These are phyloP conservation scores for Zymoseptoria ardabiliae DNA, from an alignment of 2,329 filamentous ascomycete species.

Conservation along the genomic window DNA sequence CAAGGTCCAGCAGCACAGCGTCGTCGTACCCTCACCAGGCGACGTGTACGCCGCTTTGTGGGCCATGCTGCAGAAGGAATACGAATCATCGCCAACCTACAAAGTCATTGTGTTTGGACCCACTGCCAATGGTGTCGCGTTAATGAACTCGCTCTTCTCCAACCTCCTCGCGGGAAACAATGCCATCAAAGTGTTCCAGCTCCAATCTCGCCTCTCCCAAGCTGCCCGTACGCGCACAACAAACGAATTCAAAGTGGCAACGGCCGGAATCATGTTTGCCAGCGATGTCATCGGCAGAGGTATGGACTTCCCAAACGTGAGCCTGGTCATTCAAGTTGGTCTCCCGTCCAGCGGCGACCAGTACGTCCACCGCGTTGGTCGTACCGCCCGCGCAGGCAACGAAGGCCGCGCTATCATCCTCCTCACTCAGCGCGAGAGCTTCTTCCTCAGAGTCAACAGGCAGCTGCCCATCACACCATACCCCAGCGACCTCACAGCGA, in stretches of 20 bases:
- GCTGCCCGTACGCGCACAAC: slow-evolving; percentile 37
- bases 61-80: slow-evolving; percentile 40
- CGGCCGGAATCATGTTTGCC: slow-evolving; percentile 39
- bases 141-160: slow-evolving; percentile 34
- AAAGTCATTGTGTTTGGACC: slow-evolving; percentile 43
- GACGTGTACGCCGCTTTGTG: slow-evolving; percentile 41
- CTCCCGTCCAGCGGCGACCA: slow-evolving; percentile 39
- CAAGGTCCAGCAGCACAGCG: slow-evolving; percentile 43
- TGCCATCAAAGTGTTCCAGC: slow-evolving; percentile 33
- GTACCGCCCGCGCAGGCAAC: slow-evolving; percentile 59
- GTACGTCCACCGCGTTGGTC: slow-evolving; percentile 47
- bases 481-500: slow-evolving; percentile 35
- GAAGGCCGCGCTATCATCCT: slow-evolving; percentile 50
- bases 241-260: slow-evolving; percentile 38
- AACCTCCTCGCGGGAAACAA: slow-evolving; percentile 29
- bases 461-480: slow-evolving; percentile 46
- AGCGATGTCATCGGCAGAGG: slow-evolving; percentile 47
- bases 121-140: slow-evolving; percentile 39
- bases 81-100: slow-evolving; percentile 33
- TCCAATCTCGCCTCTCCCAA: slow-evolving; percentile 40
- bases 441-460: slow-evolving; percentile 44
- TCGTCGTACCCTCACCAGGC: slow-evolving; percentile 32
- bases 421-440: slow-evolving; percentile 46
- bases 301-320: slow-evolving; percentile 49
- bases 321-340: slow-evolving; percentile 47